phyloP scores from a whole-genome alignment of 2,329 filamentous ascomycete species.

The Hirsutella minnesotensis region DNA sequence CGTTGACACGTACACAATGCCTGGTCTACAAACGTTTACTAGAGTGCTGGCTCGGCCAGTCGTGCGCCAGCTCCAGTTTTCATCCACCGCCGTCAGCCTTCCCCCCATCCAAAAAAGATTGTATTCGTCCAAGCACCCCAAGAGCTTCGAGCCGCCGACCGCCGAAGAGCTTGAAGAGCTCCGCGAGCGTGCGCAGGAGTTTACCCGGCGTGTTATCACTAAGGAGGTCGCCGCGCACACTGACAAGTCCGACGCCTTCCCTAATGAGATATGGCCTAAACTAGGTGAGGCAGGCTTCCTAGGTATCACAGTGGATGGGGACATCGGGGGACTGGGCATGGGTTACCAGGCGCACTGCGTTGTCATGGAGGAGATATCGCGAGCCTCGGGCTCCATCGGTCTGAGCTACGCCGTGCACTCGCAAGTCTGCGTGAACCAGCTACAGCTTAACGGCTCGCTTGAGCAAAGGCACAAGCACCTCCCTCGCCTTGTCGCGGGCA shows the following conservation, averaged over 20 bases:
- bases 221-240: constrained; percentile 71
- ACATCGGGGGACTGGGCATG: constrained; percentile 79
- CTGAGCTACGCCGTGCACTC: constrained; percentile 93
- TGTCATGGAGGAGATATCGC: constrained; percentile 88
- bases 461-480: constrained; percentile 75
- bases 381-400: constrained; percentile 73
- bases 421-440: constrained; percentile 91
- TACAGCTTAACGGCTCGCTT: constrained; percentile 73
- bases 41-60: too few relatives aligned
- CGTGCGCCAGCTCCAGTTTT: too few relatives aligned
- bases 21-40: too few relatives aligned
- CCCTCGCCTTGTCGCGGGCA: constrained; percentile 68
- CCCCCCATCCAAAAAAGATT: too few relatives aligned
- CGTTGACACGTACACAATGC: too few relatives aligned
- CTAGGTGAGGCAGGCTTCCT: constrained; percentile 84
- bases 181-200: constrained; percentile 76
- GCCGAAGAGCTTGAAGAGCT: constrained; percentile 67
- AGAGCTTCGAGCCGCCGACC: constrained; percentile 56
- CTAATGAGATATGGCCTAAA: constrained; percentile 84
- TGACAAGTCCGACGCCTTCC: constrained; percentile 79
- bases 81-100: too few relatives aligned
- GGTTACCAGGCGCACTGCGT: constrained; percentile 95
- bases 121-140: constrained; percentile 38
- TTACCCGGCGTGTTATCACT: constrained; percentile 76
- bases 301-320: constrained; percentile 86